Evolutionary conservation across 2,329 filamentous ascomycete species (phyloP), one percentile per base, ranked within the genome.

Genomic region (Rutstroemia sp.): DNA sequence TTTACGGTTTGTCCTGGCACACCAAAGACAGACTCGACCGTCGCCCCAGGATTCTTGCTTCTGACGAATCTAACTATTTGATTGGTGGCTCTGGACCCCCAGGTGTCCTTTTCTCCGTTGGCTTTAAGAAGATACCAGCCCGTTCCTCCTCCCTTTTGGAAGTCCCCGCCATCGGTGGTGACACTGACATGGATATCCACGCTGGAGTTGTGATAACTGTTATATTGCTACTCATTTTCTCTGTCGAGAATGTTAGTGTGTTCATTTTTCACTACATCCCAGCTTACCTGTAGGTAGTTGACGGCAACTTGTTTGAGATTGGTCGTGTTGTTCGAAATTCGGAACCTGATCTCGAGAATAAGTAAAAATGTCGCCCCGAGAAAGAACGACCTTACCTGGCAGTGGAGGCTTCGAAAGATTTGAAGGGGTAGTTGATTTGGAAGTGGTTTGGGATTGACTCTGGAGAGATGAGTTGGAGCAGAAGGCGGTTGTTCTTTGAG

Each of bases 81-180:
- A 9, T 48, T 54, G 1, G 2, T 10, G 10, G 7, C 5, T 23
- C 51, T 48, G 21, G 47, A 54, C 4, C n/a, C n/a, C 51, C 51
- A 54, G 19, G 44, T 39, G 3, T 54, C 51, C 10, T 9, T 12
- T 5, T 44, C 51, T 21, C 51, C 51, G 7, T 54, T 54, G 34
- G 42, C 51, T 16, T 27, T 23, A 9, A 54, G 19, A 25, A 6
- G 0, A 5, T 2, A 4, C 51, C 51, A 54, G 2, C 1, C 1
- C 30, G 47, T 40, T 7, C 51, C 46, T 27, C 51, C 51, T 21
- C 51, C 51, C 14, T 54, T 54, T 48, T 54, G 51, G 10, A 54
- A 48, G 21, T 54, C 51, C 2, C 9, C 14, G 3, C 51, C 44
- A 39, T 39, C 0, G 21, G 34, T 34, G n/a, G 51, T 54, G 42